Evolutionary conservation across 176 grass and related monocot genomes (phyloP).

Genomic region (Canna indica): DNA sequence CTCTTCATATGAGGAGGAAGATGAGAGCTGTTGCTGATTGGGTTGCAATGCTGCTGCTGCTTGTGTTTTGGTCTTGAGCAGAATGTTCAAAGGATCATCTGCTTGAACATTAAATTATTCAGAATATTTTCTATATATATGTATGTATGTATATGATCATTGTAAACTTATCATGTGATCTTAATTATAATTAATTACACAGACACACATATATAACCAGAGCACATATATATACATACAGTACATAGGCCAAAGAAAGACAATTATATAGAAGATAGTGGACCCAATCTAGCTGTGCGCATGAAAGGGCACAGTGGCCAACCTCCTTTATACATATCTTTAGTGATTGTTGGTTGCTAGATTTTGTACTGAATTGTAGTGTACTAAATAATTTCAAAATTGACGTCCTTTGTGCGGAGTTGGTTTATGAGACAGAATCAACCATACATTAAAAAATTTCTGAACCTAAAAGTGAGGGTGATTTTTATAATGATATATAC

Average conservation of each 20-base stretch:
- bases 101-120: background rate
- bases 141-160: too few species aligned
- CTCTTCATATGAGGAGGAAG: slow-evolving; percentile 11
- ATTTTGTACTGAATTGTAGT: too few species aligned
- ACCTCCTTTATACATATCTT: too few species aligned
- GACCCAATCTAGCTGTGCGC: background rate
- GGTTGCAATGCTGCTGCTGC: background rate
- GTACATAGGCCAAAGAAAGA: too few species aligned
- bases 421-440: background rate
- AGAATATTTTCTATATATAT: too few species aligned
- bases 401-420: background rate
- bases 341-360: background rate
- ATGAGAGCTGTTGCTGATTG: background rate
- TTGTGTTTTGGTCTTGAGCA: background rate
- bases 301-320: background rate
- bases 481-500: too few species aligned
- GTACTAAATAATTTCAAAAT: background rate
- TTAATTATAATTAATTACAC: too few species aligned
- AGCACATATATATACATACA: too few species aligned
- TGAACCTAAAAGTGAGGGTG: too few species aligned
- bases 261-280: background rate
- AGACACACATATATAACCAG: too few species aligned
- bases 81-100: slow-evolving; percentile 1
- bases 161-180: too few species aligned
- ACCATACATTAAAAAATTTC: too few species aligned